These are phyloP conservation scores for Hyaloscypha bicolor DNA, from an alignment of 495 filamentous ascomycete genomes.

Conservation along the genomic window DNA sequence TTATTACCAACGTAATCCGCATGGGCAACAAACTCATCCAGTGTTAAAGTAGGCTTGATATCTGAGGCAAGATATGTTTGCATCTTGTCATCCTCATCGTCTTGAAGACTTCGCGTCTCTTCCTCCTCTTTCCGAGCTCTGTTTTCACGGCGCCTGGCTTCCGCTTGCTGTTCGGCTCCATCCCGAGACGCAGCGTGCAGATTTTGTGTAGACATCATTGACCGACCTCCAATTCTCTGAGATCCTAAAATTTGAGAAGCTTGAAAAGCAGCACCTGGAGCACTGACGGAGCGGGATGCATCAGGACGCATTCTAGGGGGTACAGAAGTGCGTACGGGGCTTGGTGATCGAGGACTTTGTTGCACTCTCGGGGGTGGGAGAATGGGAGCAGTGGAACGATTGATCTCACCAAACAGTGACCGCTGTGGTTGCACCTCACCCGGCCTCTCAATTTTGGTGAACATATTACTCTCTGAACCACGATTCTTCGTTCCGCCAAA, in stretches of 20 bases:
- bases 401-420: constrained; percentile 69
- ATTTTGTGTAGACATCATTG: constrained; percentile 3
- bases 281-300: constrained; percentile 56
- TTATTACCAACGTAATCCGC: constrained; percentile 67
- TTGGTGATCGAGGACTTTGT: constrained; percentile 74
- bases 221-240: constrained; percentile 16
- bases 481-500: constrained; percentile 49
- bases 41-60: constrained; percentile 47
- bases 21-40: constrained; percentile 65
- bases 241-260: constrained; percentile 47
- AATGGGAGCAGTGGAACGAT: constrained; percentile 42
- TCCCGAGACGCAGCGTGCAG: constrained; percentile 9
- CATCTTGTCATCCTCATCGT: constrained; percentile 59
- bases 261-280: constrained; percentile 53
- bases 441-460: constrained; percentile 22
- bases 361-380: constrained; percentile 59
- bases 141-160: constrained; percentile 28
- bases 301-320: constrained; percentile 53
- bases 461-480: constrained; percentile 14
- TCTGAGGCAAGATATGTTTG: constrained; percentile 51
- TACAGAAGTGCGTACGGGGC: constrained; percentile 63
- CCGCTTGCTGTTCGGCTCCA: constrained; percentile 18
- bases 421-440: constrained; percentile 26
- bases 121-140: constrained; percentile 50
- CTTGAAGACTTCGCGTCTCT: constrained; percentile 49